A percentile compares a stretch with the other conserved stretches of the same genome.
These are phyloP conservation scores for Myxozyma sirexii DNA, from an alignment of 805 yeast genomes.

Conservation along the genomic window DNA sequence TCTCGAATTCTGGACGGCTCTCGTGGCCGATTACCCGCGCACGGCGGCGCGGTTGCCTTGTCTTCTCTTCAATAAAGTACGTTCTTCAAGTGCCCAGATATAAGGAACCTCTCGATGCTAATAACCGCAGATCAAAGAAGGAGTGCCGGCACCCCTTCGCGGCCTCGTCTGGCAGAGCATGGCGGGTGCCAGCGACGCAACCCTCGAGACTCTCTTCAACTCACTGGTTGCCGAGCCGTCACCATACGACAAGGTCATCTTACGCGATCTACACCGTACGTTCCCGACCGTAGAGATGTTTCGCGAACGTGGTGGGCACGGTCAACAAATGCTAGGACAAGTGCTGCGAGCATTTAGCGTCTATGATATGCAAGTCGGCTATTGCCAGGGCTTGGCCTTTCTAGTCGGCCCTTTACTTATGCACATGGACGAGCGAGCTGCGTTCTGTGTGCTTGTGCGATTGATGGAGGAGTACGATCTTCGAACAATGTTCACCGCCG, in stretches of 20 bases:
- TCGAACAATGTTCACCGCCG: slow-evolving; percentile 55
- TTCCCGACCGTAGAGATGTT: slow-evolving; percentile 59
- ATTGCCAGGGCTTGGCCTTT: slow-evolving; percentile 68
- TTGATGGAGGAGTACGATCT: slow-evolving; percentile 63
- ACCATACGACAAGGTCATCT: slow-evolving; percentile 51
- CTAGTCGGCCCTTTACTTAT: slow-evolving; percentile 60
- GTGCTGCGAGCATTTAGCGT: slow-evolving; percentile 64
- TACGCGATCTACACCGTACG: slow-evolving; percentile 62
- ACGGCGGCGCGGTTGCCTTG: slow-evolving; percentile 40
- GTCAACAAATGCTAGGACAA: slow-evolving; percentile 53
- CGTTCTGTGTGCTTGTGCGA: slow-evolving; percentile 56
- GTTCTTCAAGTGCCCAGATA: not conserved
- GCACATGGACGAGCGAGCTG: slow-evolving; percentile 47
- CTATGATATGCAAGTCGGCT: slow-evolving; percentile 66
- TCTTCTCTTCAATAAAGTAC: slow-evolving; percentile 40
- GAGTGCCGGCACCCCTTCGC: slow-evolving; percentile 44
- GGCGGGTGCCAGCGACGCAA: slow-evolving; percentile 39
- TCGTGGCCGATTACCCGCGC: slow-evolving; percentile 42
- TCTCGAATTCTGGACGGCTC: slow-evolving; percentile 43
- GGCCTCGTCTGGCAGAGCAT: slow-evolving; percentile 44
- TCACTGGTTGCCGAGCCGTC: slow-evolving; percentile 48
- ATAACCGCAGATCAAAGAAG: slow-evolving; percentile 33
- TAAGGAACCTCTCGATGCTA: not conserved
- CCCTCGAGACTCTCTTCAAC: slow-evolving; percentile 44
- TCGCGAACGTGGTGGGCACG: slow-evolving; percentile 46